Base-by-base conservation (phyloP, 306 rosid genomes). In the Inga oerstediana region DNA sequence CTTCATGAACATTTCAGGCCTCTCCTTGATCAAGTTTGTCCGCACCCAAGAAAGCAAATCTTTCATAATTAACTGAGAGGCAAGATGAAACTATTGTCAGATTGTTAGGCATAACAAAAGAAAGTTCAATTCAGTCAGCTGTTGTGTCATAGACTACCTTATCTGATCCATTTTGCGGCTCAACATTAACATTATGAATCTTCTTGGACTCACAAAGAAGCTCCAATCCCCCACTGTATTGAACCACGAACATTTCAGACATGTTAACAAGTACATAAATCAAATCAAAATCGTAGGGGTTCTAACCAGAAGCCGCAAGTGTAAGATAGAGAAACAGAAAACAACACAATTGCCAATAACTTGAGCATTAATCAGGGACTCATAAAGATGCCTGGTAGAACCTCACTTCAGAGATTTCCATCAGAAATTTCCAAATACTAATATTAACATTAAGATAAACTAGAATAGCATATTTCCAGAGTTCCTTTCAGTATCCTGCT, bases 1-100 rank as follows among this genome's bases (percentile, higher is more conserved):
- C 91, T 96, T 96, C 93, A 96, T 91, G 87, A 96, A 96, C 97
- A 96, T 96, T 85, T 96, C 99, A 15, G 99, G 94, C 80, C 99
- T 89, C 89, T 93, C 98, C 92, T 92, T 92, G 88, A 96, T 96
- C 94, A 96, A 71, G 88, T 92, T 91, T 72, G 85, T 81, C 62
- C 89, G 90, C 37, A 94, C 93, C 99, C 99, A 96, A 46, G 93
- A 52, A 8, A 96, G 97, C 90, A 96, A 89, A 86, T 90, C 91
- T 87, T 92, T 93, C 98, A 96, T 93, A 71, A 48, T 88, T 37
- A 93, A 88, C 99, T 93, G 87, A 82, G 76, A 77, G 75, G 81
- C 37, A 83, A 3, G 80, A 80, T 45, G 66, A 83, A n/a, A 72
- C 30, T 27, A 83, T 8, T 49, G 10, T 48, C 45, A 78, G 27